Base-by-base conservation (phyloP, 371 early-diverging fungal genomes). In the Apophysomyces sp. region DNA sequence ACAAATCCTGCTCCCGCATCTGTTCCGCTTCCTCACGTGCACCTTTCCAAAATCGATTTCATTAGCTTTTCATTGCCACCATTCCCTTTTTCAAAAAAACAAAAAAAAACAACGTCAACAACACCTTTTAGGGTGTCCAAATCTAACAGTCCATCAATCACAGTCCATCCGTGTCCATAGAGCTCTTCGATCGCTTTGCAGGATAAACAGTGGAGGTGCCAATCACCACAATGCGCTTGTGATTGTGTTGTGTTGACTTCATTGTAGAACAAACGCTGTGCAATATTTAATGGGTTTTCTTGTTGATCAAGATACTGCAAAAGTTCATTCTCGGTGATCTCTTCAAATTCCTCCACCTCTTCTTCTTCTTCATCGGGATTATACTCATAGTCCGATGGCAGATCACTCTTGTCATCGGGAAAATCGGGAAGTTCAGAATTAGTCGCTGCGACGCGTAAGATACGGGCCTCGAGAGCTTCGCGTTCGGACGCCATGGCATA, bases 321-420 rank as follows among this genome's bases (percentile, higher is more conserved):
- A 2, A 86, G 60, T 12, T 86, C 86, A 62, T 70, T 76, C 59
- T 86, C 86, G 3, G 78, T 69, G 13, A 86, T 83, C 41, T 86
- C 84, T 51, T 82, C 82, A 0, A 85, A 71, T 18, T 73, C 67
- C 29, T 72, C 79, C 49, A 78, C 82, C 16, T 73, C 76, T 30
- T 80, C 80, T 26, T 76, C 80, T 16, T 68, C 67, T 16, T 67
- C 74, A 41, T 76, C 74, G 12, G 80, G 80, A 51, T 81, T 57
- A 31, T 86, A 86, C 41, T 86, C 86, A 57, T 77, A 84, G 58
- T 86, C 86, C n/a, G 82, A 82, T 11, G 86, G 86, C 4, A 84
- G 65, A 63, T 83, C 83, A 36, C 81, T 82, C 39, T 81, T 78
- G 58, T 86, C 79, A 55, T 83, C 86, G 2, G 86, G 84, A 54